Base-by-base conservation (phyloP, 495 filamentous ascomycete species). In the Xylaria longipes region DNA sequence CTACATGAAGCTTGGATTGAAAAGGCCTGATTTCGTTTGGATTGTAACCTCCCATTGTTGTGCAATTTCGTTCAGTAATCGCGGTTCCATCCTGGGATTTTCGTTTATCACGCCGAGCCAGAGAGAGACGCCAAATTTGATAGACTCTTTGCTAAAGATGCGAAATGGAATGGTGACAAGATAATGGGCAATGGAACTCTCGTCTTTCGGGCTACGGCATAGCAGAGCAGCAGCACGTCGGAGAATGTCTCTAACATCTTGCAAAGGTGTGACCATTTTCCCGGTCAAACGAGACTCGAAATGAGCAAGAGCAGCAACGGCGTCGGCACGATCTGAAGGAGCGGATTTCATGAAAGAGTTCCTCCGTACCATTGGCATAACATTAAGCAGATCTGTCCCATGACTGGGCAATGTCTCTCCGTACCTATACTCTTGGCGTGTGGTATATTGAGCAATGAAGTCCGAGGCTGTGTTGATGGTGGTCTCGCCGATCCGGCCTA, bases 21-120 rank as follows among this genome's bases (percentile, higher is more conserved):
- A 99, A 35, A 98, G 82, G 20, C 97, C 96, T 56, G 90, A 87
- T 64, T 85, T 87, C 73, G 88, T 91, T 71, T 91, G 87, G 31
- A 97, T 88, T 41, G 90, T 94, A 60, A 84, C 81, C 77, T 98
- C 94, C 94, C 96, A 99, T 61, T 92, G 89, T 74, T 92, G 90
- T 4, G 91, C 91, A 71, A 98, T 91, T 76, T 97, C 93, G 56
- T 88, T 88, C 29, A 98, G 78, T 60, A 99, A 88, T 57, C 92
- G 90, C 1, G 95, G 85, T 77, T 97, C 93, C 82, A 97, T 89
- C 58, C 86, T 87, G 20, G 95, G 94, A 76, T 97, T 98, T 76
- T 98, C 97, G 77, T 98, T 95, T 74, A 98, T 98, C 8, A 98
- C 91, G 35, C 95, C 94, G 54, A 97, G 88, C 97, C 97, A 99